Percentiles rank a stretch among this genome's conserved stretches.
Conservation (phyloP, 2,329 filamentous ascomycete species). For the Xylariaceae sp. region DNA sequence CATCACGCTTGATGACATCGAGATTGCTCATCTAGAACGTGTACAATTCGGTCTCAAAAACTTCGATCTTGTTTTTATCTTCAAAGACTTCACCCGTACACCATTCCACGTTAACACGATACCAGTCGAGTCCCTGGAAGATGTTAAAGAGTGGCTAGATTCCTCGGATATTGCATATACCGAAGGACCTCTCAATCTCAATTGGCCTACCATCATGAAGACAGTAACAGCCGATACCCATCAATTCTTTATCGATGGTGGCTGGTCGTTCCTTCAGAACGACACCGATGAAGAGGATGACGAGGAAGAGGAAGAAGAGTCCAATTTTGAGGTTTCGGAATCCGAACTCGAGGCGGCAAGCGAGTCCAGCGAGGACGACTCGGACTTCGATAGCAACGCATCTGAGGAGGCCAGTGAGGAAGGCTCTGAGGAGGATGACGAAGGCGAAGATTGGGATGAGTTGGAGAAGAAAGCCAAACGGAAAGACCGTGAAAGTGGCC, state of each 20-base stretch:
- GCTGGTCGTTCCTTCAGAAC: slow-evolving; percentile 89
- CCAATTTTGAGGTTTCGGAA: slow-evolving; percentile 88
- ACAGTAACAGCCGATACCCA: slow-evolving; percentile 94
- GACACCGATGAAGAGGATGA: slow-evolving; percentile 87
- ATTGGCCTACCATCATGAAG: slow-evolving; percentile 99
- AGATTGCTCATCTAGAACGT: slow-evolving; percentile 93
- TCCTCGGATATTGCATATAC: slow-evolving; percentile 92
- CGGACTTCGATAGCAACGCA: slow-evolving; percentile 90
- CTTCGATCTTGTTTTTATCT: slow-evolving; percentile 97
- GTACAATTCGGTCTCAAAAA: slow-evolving; percentile 98
- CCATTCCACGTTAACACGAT: slow-evolving; percentile 98
- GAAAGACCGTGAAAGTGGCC: slow-evolving; percentile 70
- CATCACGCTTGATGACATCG: slow-evolving; percentile 92
- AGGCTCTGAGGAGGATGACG: slow-evolving; percentile 70
- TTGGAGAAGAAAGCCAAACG: slow-evolving; percentile 90
- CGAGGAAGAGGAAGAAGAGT: slow-evolving; percentile 86
- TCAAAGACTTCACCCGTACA: slow-evolving; percentile 92
- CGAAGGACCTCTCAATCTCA: slow-evolving; percentile 94
- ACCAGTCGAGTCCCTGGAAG: slow-evolving; percentile 90
- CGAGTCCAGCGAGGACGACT: slow-evolving; percentile 80
- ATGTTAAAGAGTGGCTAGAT: slow-evolving; percentile 97
- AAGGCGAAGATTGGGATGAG: slow-evolving; percentile 93
- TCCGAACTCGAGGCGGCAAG: slow-evolving; percentile 84
- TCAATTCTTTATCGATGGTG: slow-evolving; percentile 92
- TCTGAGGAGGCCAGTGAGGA: slow-evolving; percentile 83